Percentiles rank a stretch among this genome's conserved stretches.
These are phyloP conservation scores for Pisolithus thermaeus DNA, from an alignment of 1,284 basidiomycete species.

Conservation along the genomic window DNA sequence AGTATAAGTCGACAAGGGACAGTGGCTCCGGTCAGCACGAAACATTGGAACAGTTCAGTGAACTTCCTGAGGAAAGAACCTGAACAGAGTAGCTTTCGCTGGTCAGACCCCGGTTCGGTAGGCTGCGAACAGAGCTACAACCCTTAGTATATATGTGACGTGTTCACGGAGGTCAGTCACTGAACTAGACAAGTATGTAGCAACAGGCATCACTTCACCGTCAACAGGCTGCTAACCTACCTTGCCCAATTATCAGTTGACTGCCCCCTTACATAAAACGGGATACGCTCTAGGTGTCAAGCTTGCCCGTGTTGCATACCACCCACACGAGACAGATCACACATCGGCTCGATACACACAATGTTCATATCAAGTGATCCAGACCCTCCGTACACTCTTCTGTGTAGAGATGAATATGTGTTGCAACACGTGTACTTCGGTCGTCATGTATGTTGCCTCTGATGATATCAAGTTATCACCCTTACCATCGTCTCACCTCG, in stretches of 20 bases:
- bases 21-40: too few relatives aligned
- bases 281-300: conserved; percentile 89
- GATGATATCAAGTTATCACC: too few relatives aligned
- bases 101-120: too few relatives aligned
- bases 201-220: conserved; percentile 9
- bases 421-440: conserved; percentile 65
- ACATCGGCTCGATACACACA: conserved; percentile 27
- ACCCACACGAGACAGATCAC: conserved; percentile 66
- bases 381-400: conserved; percentile 58
- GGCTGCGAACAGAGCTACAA: conserved; percentile 31
- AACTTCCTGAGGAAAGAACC: too few relatives aligned
- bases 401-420: conserved; percentile 78
- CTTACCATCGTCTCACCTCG: conserved; percentile 55
- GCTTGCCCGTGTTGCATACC: conserved; percentile 93
- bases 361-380: conserved; percentile 50
- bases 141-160: conserved; percentile 81
- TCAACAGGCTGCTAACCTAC: conserved; percentile 57
- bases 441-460: too few relatives aligned
- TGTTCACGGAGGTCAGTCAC: conserved; percentile 81
- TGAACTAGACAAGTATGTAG: background rate
- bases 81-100: too few relatives aligned
- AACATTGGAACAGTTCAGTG: too few relatives aligned
- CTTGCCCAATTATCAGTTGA: conserved; percentile 57
- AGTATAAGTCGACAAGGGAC: conserved; percentile 86
- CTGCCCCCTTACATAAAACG: conserved; percentile 64